phyloP scores from a whole-genome alignment of 345 rosid genomes.

The Eucalyptus globulus region DNA sequence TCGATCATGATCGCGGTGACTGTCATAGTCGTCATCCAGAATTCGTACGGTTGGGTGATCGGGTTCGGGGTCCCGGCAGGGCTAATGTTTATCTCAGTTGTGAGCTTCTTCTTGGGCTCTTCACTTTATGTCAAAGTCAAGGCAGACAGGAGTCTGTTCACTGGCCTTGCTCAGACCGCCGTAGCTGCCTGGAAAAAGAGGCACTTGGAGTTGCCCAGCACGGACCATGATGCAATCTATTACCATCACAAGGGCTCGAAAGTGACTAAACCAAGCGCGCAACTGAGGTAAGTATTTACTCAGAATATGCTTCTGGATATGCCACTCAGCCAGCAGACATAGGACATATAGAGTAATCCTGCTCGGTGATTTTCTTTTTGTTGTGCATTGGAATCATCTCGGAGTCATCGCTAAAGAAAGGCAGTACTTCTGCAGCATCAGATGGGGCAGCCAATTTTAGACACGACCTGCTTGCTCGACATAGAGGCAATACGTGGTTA shows the following conservation, averaged over 20 bases:
- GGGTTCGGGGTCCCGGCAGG: slow-evolving; percentile 42
- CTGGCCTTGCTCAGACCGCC: slow-evolving; percentile 24
- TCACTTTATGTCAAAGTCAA: slow-evolving; percentile 19
- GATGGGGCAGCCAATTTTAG: neutral
- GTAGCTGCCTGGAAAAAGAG: slow-evolving; percentile 25
- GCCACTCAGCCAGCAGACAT: neutral
- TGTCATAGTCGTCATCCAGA: slow-evolving; percentile 33
- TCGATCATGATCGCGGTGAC: slow-evolving; percentile 20
- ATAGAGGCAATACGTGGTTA: neutral
- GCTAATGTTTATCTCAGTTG: slow-evolving; percentile 20
- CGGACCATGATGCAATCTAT: neutral
- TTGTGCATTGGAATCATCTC: neutral
- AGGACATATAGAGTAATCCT: too few relatives aligned
- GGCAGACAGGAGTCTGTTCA: slow-evolving; percentile 25
- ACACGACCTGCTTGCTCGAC: neutral
- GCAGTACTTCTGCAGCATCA: neutral
- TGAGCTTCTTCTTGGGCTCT: slow-evolving; percentile 26
- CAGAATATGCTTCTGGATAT: neutral
- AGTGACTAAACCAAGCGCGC: slow-evolving; percentile 14
- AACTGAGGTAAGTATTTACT: slow-evolving; percentile 14
- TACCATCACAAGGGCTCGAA: slow-evolving; percentile 16
- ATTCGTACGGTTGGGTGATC: slow-evolving; percentile 28
- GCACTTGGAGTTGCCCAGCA: slow-evolving; percentile 5
- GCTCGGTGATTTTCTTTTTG: too few relatives aligned
- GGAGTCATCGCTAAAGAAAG: neutral